phyloP scores from a whole-genome alignment of 345 rosid genomes.

The Citropsis articulata region DNA sequence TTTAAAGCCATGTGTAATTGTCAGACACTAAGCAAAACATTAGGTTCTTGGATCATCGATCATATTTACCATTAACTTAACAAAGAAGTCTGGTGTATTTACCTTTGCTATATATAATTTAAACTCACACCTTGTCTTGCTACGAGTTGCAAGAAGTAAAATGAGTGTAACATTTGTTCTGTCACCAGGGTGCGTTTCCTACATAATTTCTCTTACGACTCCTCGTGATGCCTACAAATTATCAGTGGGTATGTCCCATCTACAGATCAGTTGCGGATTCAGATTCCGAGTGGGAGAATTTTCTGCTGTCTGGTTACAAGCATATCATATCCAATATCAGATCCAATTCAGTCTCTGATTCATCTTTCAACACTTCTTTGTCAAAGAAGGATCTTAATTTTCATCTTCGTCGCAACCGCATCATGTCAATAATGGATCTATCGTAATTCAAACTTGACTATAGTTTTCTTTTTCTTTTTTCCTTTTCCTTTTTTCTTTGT shows the following conservation, averaged over 20 bases:
- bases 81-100: no score
- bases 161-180: no score
- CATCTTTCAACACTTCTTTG: not conserved
- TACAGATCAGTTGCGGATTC: constrained; percentile 33
- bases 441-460: constrained; percentile 7
- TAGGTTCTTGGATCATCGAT: no score
- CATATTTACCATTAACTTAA: no score
- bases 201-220: constrained; percentile 9
- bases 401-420: constrained; percentile 24
- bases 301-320: constrained; percentile 32
- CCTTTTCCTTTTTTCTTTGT: no score
- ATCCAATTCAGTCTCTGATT: constrained; percentile 5
- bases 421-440: constrained; percentile 27
- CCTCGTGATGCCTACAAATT: constrained; percentile 34
- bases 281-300: constrained; percentile 36
- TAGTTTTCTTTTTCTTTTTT: no score
- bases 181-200: no score
- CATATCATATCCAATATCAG: constrained; percentile 23
- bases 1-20: no score
- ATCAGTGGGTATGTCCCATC: constrained; percentile 25
- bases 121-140: no score
- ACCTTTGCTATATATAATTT: no score
- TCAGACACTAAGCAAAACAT: no score
- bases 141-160: no score
- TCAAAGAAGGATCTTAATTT: constrained; percentile 33